Evolutionary conservation across 805 yeast genomes (phyloP).

Genomic region (Ogataea sp.): DNA sequence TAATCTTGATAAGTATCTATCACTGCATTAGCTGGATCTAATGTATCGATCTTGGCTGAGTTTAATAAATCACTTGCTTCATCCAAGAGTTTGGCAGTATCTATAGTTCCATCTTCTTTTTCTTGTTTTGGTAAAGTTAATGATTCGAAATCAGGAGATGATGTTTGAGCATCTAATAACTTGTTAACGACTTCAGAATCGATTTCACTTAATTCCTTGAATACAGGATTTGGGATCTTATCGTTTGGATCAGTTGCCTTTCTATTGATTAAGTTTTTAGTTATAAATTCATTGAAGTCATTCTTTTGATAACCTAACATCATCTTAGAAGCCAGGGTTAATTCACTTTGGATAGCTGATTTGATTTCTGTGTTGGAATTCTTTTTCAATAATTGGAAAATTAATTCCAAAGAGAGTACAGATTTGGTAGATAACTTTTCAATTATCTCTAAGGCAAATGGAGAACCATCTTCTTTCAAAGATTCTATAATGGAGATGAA

Average conservation of each 20-base stretch:
- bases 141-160: slow-evolving; percentile 12
- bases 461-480: slow-evolving; percentile 42
- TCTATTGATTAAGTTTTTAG: slow-evolving; percentile 44
- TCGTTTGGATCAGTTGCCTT: slow-evolving; percentile 21
- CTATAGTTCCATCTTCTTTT: slow-evolving; percentile 18
- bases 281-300: slow-evolving; percentile 43
- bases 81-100: too few species aligned
- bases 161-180: slow-evolving; percentile 17
- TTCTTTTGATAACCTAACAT: slow-evolving; percentile 40
- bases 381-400: slow-evolving; percentile 57
- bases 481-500: slow-evolving; percentile 50
- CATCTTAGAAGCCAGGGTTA: slow-evolving; percentile 70
- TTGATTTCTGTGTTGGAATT: slow-evolving; percentile 52
- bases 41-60: slow-evolving; percentile 2
- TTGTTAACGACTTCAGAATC: slow-evolving; percentile 56
- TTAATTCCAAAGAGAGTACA: slow-evolving; percentile 69
- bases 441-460: slow-evolving; percentile 56
- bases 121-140: slow-evolving; percentile 6
- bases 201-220: slow-evolving; percentile 56
- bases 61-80: slow-evolving; percentile 19
- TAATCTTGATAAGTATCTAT: slow-evolving; percentile 21
- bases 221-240: slow-evolving; percentile 14
- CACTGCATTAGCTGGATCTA: slow-evolving; percentile 3
- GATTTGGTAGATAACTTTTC: slow-evolving; percentile 58
- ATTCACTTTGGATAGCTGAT: slow-evolving; percentile 64